These are phyloP conservation scores for Purpureocillium takamizusanense DNA, from an alignment of 2,329 filamentous ascomycete species.

Conservation along the genomic window DNA sequence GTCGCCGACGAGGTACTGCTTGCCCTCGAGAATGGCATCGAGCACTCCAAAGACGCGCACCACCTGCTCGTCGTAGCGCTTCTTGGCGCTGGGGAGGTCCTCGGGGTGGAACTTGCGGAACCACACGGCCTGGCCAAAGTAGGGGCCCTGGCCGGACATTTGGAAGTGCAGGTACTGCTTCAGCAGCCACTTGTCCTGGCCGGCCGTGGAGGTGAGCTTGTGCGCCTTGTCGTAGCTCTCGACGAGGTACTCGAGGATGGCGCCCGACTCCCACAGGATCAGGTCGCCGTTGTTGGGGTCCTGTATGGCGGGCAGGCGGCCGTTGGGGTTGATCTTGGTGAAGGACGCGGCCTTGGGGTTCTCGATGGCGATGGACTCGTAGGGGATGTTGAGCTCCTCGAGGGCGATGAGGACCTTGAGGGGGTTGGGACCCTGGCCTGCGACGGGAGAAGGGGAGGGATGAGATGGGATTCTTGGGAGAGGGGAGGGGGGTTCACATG, in stretches of 20 bases:
- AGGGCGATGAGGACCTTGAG: conserved; percentile 23
- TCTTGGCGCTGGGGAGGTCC: conserved; percentile 17
- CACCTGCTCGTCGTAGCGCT: conserved; percentile 20
- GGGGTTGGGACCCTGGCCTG: conserved; percentile 18
- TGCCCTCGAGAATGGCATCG: conserved; percentile 20
- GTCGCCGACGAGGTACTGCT: conserved; percentile 24
- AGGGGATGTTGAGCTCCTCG: conserved; percentile 26
- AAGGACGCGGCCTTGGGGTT: conserved; percentile 16
- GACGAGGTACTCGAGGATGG: conserved; percentile 21
- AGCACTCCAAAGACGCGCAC: conserved; percentile 21
- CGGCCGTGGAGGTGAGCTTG: conserved; percentile 15
- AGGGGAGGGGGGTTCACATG: not conserved
- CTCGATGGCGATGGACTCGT: conserved; percentile 15
- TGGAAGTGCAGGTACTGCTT: conserved; percentile 29
- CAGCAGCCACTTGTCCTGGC: conserved; percentile 18
- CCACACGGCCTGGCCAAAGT: conserved; percentile 24
- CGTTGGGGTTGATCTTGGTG: conserved; percentile 23
- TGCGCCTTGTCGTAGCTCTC: conserved; percentile 17
- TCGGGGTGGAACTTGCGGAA: conserved; percentile 19
- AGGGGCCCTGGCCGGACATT: conserved; percentile 28
- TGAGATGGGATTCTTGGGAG: not conserved
- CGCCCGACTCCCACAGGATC: conserved; percentile 16
- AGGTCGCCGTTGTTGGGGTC: conserved; percentile 24
- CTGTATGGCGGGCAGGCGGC: conserved; percentile 21
- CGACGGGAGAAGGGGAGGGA: not conserved